These are phyloP conservation scores for Pyracantha coccinea DNA, from an alignment of 331 rosid genomes.

Conservation along the genomic window DNA sequence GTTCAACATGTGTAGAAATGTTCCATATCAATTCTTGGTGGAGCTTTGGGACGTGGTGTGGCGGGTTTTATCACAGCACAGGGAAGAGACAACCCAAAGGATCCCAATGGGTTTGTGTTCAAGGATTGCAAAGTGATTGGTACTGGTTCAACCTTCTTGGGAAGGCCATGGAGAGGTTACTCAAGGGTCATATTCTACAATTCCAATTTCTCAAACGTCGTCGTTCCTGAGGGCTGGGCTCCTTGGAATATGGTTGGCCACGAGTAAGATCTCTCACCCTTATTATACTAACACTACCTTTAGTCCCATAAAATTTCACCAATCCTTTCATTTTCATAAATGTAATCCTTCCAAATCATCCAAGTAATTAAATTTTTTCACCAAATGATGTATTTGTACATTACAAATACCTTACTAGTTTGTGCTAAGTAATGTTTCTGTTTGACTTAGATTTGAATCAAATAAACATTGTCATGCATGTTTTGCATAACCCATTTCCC, in stretches of 20 bases:
- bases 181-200: conserved; percentile 67
- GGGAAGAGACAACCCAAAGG: conserved; percentile 43
- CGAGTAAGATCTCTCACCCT: conserved; percentile 35
- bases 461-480: no score
- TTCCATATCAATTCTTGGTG: conserved; percentile 49
- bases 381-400: no score
- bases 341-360: no score
- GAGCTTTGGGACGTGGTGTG: conserved; percentile 25
- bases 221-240: conserved; percentile 63
- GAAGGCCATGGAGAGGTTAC: conserved; percentile 79
- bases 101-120: conserved; percentile 66
- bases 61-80: conserved; percentile 73
- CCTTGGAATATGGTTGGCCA: conserved; percentile 30
- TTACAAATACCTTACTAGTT: no score
- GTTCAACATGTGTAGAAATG: conserved; percentile 34
- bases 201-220: conserved; percentile 34
- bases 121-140: conserved; percentile 47
- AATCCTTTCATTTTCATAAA: no score
- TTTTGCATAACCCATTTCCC: no score
- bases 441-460: no score
- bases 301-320: no score
- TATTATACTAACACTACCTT: no score
- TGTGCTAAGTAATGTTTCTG: no score
- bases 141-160: conserved; percentile 54
- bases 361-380: no score